Percentiles rank a stretch among this genome's conserved stretches.
phyloP scores from a whole-genome alignment of 257 asterid species.

The Avicennia marina region DNA sequence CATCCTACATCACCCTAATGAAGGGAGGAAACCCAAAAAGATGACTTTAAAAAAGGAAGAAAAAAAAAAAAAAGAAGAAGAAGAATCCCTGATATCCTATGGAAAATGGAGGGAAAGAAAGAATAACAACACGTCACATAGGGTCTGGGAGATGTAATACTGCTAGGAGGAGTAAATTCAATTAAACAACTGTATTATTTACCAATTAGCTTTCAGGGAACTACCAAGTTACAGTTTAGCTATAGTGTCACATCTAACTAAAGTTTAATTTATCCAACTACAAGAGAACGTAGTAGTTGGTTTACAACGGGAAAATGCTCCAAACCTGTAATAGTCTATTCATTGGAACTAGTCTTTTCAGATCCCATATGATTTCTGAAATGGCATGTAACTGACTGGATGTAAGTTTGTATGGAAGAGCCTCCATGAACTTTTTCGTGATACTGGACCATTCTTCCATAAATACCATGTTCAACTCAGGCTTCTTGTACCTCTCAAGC shows the following conservation, averaged over 20 bases:
- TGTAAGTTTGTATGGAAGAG: conserved; percentile 85
- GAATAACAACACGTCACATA: background rate
- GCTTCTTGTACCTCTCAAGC: conserved; percentile 63
- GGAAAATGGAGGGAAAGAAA: background rate
- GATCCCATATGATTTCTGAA: conserved; percentile 94
- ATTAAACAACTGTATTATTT: background rate
- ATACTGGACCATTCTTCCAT: conserved; percentile 73
- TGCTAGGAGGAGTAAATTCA: background rate
- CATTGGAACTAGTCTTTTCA: conserved; percentile 90
- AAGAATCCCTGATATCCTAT: background rate
- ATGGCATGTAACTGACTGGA: conserved; percentile 76
- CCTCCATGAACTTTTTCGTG: conserved; percentile 54
- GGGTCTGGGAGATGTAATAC: background rate
- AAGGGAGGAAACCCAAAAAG: background rate
- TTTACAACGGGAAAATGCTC: background rate
- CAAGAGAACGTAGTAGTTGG: background rate
- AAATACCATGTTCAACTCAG: conserved; percentile 44
- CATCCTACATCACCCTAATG: conserved; percentile 97
- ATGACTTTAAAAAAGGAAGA: background rate
- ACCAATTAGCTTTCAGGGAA: background rate
- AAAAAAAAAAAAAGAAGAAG: background rate
- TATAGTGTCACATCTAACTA: background rate
- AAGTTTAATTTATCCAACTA: background rate
- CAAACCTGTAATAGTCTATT: conserved; percentile 87
- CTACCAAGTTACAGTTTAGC: background rate